These are phyloP conservation scores for Moniliella sp. DNA, from an alignment of 1,284 basidiomycete species.

Conservation along the genomic window DNA sequence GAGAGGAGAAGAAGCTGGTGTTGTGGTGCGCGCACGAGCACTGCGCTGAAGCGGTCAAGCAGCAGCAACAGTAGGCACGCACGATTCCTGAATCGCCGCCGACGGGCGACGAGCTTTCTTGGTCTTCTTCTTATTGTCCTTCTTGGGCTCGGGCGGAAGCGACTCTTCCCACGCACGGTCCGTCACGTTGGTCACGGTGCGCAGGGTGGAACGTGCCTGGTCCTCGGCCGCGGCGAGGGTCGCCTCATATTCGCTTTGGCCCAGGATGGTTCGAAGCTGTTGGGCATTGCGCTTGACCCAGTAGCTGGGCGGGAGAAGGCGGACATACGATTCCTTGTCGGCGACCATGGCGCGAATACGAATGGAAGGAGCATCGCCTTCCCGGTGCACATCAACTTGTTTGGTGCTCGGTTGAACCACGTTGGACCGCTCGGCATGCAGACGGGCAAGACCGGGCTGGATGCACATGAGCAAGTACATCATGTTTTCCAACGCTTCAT, in stretches of 20 bases:
- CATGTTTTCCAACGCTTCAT: constrained; percentile 20
- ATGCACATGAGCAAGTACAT: constrained; percentile 24
- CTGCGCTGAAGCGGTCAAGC: too few species aligned
- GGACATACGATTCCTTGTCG: constrained; percentile 16
- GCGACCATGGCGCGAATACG: constrained; percentile 22
- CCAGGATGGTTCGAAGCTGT: constrained; percentile 16
- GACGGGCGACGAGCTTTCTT: too few species aligned
- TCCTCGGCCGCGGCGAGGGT: constrained; percentile 18
- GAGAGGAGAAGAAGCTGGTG: too few species aligned
- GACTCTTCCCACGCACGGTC: constrained; percentile 25
- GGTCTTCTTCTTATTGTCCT: too few species aligned
- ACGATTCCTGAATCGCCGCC: too few species aligned
- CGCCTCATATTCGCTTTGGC: constrained; percentile 16
- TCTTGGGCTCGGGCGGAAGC: constrained; percentile 4
- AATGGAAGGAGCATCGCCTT: constrained; percentile 16
- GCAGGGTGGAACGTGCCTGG: constrained; percentile 7
- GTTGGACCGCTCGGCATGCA: constrained; percentile 19
- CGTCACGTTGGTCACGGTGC: constrained; percentile 20
- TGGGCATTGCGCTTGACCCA: constrained; percentile 26
- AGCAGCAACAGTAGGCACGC: too few species aligned
- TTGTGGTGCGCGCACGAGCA: too few species aligned
- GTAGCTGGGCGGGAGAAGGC: constrained; percentile 18
- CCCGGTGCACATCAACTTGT: constrained; percentile 16
- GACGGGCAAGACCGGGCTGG: constrained; percentile 17
- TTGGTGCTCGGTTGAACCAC: constrained; percentile 23